Conservation (phyloP, 495 filamentous ascomycete species). For the Penicillium canariense region DNA sequence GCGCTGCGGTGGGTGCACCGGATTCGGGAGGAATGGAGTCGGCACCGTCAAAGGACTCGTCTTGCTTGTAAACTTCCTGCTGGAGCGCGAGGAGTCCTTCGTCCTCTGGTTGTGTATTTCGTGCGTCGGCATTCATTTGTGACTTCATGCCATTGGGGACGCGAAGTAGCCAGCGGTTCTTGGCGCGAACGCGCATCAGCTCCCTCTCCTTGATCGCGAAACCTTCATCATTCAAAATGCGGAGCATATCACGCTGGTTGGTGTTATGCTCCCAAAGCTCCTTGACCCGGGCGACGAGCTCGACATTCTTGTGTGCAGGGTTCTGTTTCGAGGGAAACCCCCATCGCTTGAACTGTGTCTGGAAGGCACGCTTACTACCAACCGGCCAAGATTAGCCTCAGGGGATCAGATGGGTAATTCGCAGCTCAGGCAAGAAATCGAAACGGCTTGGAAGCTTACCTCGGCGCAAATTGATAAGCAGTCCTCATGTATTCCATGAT, state of each 20-base stretch:
- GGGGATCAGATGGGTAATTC: not conserved
- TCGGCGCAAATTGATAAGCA: conserved; percentile 62
- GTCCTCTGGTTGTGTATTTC: conserved; percentile 33
- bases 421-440: not conserved
- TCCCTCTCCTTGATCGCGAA: conserved; percentile 69
- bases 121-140: conserved; percentile 22
- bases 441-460: conserved; percentile 41
- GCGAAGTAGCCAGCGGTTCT: conserved; percentile 63
- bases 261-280: conserved; percentile 76
- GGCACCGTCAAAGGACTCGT: conserved; percentile 25
- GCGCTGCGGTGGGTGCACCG: conserved; percentile 4
- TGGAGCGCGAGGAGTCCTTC: conserved; percentile 42
- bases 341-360: conserved; percentile 75
- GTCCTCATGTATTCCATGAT: conserved; percentile 62
- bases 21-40: conserved; percentile 22
- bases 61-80: conserved; percentile 42
- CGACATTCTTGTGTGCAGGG: conserved; percentile 63
- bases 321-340: conserved; percentile 72
- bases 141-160: conserved; percentile 57
- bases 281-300: conserved; percentile 63
- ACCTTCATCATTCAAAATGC: conserved; percentile 65
- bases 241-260: conserved; percentile 68
- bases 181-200: conserved; percentile 61
- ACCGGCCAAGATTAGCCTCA: not conserved
- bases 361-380: conserved; percentile 69